Conservation (phyloP, 2,329 filamentous ascomycete genomes). For the Magnaporthiopsis rhizophila region DNA sequence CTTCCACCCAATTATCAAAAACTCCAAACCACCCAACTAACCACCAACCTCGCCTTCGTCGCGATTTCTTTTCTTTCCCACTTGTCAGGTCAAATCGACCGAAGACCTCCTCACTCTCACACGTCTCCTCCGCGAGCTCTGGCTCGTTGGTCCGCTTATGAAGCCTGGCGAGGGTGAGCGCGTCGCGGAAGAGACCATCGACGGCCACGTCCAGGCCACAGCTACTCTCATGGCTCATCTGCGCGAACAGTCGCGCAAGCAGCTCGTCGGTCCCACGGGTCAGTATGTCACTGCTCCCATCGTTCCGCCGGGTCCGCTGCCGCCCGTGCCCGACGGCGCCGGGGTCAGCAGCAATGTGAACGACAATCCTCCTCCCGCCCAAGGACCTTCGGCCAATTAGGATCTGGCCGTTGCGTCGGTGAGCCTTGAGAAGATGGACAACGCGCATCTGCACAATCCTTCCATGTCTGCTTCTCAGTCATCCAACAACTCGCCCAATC, state of each 20-base stretch:
- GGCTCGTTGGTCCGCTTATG: slow-evolving; percentile 39
- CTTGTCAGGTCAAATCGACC: slow-evolving; percentile 28
- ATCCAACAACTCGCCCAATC: too few species aligned
- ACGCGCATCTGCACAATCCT: too few species aligned
- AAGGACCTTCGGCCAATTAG: neutral
- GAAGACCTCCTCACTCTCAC: slow-evolving; percentile 38
- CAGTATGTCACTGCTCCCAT: slow-evolving; percentile 13
- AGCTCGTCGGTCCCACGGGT: slow-evolving; percentile 15
- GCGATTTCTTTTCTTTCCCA: neutral
- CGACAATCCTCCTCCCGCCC: neutral
- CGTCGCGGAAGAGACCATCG: slow-evolving; percentile 25
- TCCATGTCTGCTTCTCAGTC: too few species aligned
- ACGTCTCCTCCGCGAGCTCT: slow-evolving; percentile 40
- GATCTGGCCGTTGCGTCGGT: neutral
- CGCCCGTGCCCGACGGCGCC: neutral
- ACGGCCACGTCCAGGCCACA: slow-evolving; percentile 28
- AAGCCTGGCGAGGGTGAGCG: slow-evolving; percentile 33
- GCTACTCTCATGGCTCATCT: slow-evolving; percentile 24
- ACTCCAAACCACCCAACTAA: neutral
- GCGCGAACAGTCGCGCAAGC: slow-evolving; percentile 17
- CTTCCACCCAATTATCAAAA: neutral
- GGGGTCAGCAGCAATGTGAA: neutral
- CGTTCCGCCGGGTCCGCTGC: slow-evolving; percentile 8
- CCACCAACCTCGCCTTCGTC: neutral
- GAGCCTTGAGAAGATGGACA: neutral